These are phyloP conservation scores for Fusarium pseudograminearum DNA, from an alignment of 2,329 filamentous ascomycete genomes.

Conservation along the genomic window DNA sequence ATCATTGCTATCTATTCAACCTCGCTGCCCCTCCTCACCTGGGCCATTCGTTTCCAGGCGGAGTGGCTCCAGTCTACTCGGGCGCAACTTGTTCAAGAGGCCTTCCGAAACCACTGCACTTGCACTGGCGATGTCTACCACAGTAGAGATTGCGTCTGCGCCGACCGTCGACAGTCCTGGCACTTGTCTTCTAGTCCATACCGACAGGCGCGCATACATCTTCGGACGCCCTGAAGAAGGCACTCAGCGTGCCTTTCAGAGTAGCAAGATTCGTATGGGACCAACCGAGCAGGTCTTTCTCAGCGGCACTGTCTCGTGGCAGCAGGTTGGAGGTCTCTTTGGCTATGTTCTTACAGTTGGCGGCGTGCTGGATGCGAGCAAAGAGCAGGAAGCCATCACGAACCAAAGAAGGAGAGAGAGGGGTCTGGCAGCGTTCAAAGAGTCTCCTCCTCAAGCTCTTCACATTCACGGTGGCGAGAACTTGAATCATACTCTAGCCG, in stretches of 20 bases:
- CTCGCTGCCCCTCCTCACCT: constrained; percentile 2
- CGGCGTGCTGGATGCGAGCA: constrained; percentile 68
- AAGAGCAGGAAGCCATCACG: constrained; percentile 55
- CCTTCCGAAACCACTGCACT: no score
- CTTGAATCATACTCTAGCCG: constrained; percentile 82
- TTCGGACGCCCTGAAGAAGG: constrained; percentile 88
- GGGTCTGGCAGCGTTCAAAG: constrained; percentile 49
- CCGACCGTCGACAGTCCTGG: constrained; percentile 91
- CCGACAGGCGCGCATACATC: constrained; percentile 84
- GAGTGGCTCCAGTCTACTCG: background rate
- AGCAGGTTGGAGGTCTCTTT: constrained; percentile 81
- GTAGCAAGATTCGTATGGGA: constrained; percentile 73
- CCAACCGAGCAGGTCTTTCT: constrained; percentile 84
- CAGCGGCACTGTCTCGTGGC: constrained; percentile 81
- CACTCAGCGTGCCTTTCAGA: constrained; percentile 79
- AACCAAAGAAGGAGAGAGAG: constrained; percentile 58
- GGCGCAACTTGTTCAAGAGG: background rate
- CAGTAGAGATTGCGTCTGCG: constrained; percentile 79
- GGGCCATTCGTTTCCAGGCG: constrained; percentile 11
- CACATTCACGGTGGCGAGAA: constrained; percentile 86
- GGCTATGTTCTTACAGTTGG: constrained; percentile 88
- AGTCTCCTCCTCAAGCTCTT: constrained; percentile 54
- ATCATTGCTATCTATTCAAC: background rate
- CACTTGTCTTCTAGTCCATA: constrained; percentile 80
- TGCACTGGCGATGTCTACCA: constrained; percentile 72